Evolutionary conservation across 192 early-diverging fungal species (phyloP), one percentile per base, ranked within the genome.

Genomic region (Haplosporangium gracile): DNA sequence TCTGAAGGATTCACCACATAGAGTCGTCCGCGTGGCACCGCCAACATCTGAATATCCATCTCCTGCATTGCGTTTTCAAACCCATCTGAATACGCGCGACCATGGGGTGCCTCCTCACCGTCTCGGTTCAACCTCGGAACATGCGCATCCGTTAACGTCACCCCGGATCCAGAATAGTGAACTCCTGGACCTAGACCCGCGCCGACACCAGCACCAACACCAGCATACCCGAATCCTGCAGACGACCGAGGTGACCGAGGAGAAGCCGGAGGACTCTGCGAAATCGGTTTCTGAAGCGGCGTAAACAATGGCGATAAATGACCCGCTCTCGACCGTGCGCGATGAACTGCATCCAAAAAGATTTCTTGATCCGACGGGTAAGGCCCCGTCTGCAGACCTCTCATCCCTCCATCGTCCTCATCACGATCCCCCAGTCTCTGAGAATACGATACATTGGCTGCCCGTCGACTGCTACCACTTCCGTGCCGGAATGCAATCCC

Each of bases 11-110:
- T 86, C 8, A 86, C 84, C 16, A 86, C 84, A 55, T 77, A 86
- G 16, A 86, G 84, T 43, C 84, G 79, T 2, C 84, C 84, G 18
- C 79, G 72, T 2, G 84, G 84, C 15, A 86, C 72, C 5, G 84
- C 78, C 57, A 86, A 63, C 84, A 86, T 86, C 68, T 86, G 84
- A 10, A 86, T 71, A 63, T 86, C 84, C 84, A 86, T 86, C 36
- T 86, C 84, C 63, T 69, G 71, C 84, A 86, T 86, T 5, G 79
- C 72, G 34, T 78, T 86, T 53, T 86, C 84, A 49, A 86, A 86
- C n/a, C 84, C 84, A 60, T 86, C 84, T 1, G 84, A 86, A 55
- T 86, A 86, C 5, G 77, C 71, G 5, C 84, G 78, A 15, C 63
- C 70, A 55, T 86, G 84, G 20, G 75, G 34, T 0, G 13, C 18